Evolutionary conservation across 176 grass and related monocot species (phyloP), one percentile per base, ranked within the genome.

Genomic region (Musa beccarii): DNA sequence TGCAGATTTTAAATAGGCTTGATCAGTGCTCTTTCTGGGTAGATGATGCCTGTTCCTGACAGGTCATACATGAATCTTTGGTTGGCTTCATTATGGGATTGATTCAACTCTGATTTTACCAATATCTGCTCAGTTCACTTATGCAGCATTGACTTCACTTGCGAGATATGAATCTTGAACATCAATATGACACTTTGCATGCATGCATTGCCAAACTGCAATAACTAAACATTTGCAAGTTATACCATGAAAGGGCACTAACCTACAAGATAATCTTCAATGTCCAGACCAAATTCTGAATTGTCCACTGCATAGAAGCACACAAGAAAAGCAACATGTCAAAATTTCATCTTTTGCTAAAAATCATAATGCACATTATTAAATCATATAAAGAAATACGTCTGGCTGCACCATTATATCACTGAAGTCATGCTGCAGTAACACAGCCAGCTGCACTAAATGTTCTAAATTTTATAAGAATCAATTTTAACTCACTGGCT

Each of bases 181-280:
- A 5, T 43, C 34, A 43, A 43, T 43, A 43, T 43, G 34, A 4
- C 34, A 43, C 34, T 43, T 70, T 70, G 68, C 68, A 70, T 21
- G 8, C 34, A 70, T 73, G 55, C 11, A 55, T 26, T 15, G 21
- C 21, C 71, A 73, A 54, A 54, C 51, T 25, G n/a, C 22, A 73
- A 53, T 5, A 55, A 53, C 54, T 6, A 8, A 9, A 54, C 72
- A 54, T 26, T 13, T 25, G 52, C 52, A 26, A 56, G 65, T 34
- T 57, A 78, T 55, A 78, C 52, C 20, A 14, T 25, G 55, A 70
- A 69, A 2, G 51, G 1, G 28, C 9, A 79, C 76, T 65, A 49
- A 98, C 95, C 90, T 23, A 79, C 91, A 51, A 98, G 84, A 70
- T 98, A 98, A 84, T 93, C 95, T 85, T 98, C 95, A 85, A 93